Base-by-base conservation (phyloP, 305 asterid species). In the Fraxinus paxiana region DNA sequence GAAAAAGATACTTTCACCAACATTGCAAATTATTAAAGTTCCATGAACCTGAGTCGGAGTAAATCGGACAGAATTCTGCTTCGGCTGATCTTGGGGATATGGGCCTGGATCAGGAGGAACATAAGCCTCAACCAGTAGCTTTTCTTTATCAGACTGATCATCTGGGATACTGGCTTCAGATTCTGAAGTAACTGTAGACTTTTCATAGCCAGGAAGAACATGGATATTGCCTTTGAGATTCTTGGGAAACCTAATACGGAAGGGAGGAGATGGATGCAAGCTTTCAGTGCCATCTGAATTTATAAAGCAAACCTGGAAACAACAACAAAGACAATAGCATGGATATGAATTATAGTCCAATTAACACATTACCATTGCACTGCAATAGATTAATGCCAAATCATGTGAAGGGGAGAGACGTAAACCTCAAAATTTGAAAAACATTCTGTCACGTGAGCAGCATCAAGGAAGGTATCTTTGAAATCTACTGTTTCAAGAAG, bases 21-120 rank as follows among this genome's bases (percentile, higher is more conserved):
- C 76, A 73, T 31, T n/a, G 8, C 1, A 48, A 59, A 9, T 30
- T 24, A 79, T 73, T 73, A 13, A 79, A 77, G 73, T 28, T 79
- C 59, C 81, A 86, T 77, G 86, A 75, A 96, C 99, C 99, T 96
- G 99, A 2, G 96, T 92, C 20, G 97, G 83, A 74, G 99, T 96
- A 88, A 96, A 96, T 90, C 93, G 89, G 76, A 96, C 99, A 71
- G 94, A 90, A 82, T 96, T 96, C 88, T 90, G 91, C 86, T 94
- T 96, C 35, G 99, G 99, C 83, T 96, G 97, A 88, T 96, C 98
- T 82, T 92, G 98, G 75, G 98, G 99, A 86, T 94, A 96, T 73
- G 99, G 99, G 87, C 98, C 99, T 81, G 97, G 98, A 85, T 96
- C 95, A 73, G 97, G 93, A 86, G 98, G 94, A 77, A 91, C 75